Base-by-base conservation (phyloP, 164 flowering plant genomes). In the Cinnamomum micranthum region DNA sequence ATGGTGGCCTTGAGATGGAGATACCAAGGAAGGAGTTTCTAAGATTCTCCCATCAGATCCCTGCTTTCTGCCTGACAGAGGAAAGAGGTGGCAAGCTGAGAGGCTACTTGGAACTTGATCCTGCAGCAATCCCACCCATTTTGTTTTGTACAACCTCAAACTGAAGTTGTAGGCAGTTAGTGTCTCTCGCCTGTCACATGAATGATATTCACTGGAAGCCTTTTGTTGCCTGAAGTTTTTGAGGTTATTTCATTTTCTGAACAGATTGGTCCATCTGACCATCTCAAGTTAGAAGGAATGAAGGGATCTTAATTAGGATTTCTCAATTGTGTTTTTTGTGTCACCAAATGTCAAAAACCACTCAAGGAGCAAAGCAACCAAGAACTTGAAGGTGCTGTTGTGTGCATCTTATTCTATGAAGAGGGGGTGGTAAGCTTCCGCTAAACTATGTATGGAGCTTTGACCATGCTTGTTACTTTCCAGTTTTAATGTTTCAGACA, bases 31-130 rank as follows among this genome's bases (percentile, higher is more conserved):
- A n/a, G 2, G 86, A 84, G 72, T 73, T 85, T 35, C 75, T 85
- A 24, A 81, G 82, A 60, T 89, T 89, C 73, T 87, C 92, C 25
- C 92, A 89, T 79, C 89, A 81, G 62, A 81, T 88, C 35, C 93
- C 93, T 71, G 82, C 84, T 31, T 82, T 82, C 76, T 77, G 59
- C 60, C 73, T 88, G 74, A 82, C 82, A 4, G 81, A 82, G 22
- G 88, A 87, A 72, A 71, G 74, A 69, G 77, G 58, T 73, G 89
- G 89, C 24, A 77, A 78, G 76, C 77, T 85, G 50, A 77, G 78
- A 72, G 90, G 90, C 71, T 85, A 23, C 77, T 82, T 80, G 83
- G 91, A 88, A 75, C 86, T 89, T 20, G 93, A 88, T 78, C 77
- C 91, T 58, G 88, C 88, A 41, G 81, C 93, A 12, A 64, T 86